Percentiles rank a stretch among this genome's conserved stretches.
Evolutionary conservation across 176 grass and related monocot species (phyloP).

Genomic region (Oryza rufipogon): DNA sequence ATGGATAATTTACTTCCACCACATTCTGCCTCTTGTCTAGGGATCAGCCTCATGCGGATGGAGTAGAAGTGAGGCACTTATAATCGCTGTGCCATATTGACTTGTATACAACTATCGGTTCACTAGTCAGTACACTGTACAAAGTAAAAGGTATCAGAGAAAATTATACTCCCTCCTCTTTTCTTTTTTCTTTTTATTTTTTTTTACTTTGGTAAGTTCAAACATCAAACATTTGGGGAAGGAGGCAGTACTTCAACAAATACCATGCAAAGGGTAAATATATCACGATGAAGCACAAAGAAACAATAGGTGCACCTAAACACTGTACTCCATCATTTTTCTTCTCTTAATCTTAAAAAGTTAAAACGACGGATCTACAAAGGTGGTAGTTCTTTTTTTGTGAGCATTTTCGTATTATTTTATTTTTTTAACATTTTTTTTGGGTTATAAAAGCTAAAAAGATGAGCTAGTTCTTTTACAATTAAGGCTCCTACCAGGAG

Average conservation of each 20-base stretch:
- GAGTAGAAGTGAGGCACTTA: too few species aligned
- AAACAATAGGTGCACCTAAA: conserved; percentile 13
- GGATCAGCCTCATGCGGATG: too few species aligned
- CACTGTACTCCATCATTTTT: background rate
- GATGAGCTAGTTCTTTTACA: background rate
- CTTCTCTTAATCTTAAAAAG: background rate
- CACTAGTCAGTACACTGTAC: background rate
- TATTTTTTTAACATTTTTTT: conserved; percentile 8
- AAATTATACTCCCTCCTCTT: background rate
- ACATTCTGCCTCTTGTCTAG: too few species aligned
- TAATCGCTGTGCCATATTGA: too few species aligned
- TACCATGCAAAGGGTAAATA: background rate
- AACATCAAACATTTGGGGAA: too few species aligned
- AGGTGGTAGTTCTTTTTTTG: background rate
- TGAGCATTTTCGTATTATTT: background rate
- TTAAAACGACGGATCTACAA: conserved; percentile 30
- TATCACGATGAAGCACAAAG: background rate
- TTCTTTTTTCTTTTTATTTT: too few species aligned
- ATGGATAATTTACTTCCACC: too few species aligned
- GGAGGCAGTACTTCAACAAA: background rate
- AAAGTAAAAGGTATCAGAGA: background rate
- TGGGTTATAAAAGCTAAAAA: conserved; percentile 24
- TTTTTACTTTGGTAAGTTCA: too few species aligned
- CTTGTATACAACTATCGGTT: background rate
- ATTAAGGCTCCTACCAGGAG: conserved; percentile 4